Base-by-base conservation (phyloP, 345 rosid genomes). In the Bretschneidera sinensis region DNA sequence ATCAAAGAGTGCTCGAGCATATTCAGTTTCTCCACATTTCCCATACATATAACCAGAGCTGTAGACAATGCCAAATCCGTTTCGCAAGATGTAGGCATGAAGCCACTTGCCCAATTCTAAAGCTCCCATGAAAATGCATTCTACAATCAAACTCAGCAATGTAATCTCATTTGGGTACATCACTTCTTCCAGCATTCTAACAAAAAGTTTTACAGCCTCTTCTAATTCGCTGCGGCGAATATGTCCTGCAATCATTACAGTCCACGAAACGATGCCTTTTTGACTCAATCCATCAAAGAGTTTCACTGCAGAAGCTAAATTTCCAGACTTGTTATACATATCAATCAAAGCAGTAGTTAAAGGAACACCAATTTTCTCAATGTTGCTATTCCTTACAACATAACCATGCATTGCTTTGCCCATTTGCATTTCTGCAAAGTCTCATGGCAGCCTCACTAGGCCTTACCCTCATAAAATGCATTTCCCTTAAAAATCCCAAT, bases 31-130 rank as follows among this genome's bases (percentile, higher is more conserved):
- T 2, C 73, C 63, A 25, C 83, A 67, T 67, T 79, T 82, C 58
- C 81, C 86, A 23, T 82, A 82, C 86, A 76, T 76, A 56, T 79
- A 43, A 79, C 64, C 62, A 82, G 64, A 63, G 79, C 78, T 51
- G 78, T 67, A 17, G 59, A 47, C 49, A 74, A 48, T 54, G 72
- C 66, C 61, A 48, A 20, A 65, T 55, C 66, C 48, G 21, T 65
- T 65, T 64, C 80, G 65, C 63, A 68, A 53, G 57, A 74, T 50
- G 51, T 72, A 82, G 13, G 67, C 75, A 56, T 82, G 87, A 57
- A 79, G 49, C 47, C 62, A 72, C 58, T 64, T 79, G 60, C 87
- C 84, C 18, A 72, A 33, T 33, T 49, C 63, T 31, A 60, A 4
- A 65, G 74, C 77, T 53, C 75, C 57, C 3, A 56, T 62, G 55